Evolutionary conservation across 192 early-diverging fungal genomes (phyloP), one percentile per base, ranked within the genome.

Genomic region (Rhizophagus prolifer): DNA sequence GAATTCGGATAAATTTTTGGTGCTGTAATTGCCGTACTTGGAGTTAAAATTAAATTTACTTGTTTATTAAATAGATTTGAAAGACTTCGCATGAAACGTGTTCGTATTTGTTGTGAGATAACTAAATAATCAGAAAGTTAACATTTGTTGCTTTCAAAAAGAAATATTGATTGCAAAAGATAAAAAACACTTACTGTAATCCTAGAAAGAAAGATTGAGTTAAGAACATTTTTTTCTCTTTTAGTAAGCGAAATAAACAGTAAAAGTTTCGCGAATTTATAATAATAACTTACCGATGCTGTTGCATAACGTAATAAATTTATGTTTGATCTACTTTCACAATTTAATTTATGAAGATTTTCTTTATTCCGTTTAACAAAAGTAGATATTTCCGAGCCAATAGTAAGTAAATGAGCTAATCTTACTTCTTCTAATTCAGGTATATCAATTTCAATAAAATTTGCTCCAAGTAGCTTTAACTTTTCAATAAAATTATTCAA

Each of bases 21-120:
- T 6, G 92, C 80, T 26, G 86, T 79, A 28, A 90, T 86, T 3
- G 81, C 89, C 16, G 86, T 87, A 0, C 89, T 77, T 1, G 92
- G 92, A 1, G 89, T 89, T 16, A 89, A 81, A 36, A 93, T 89
- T 41, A 91, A 75, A 76, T 93, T 88, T 9, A 92, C 82, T 1
- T 81, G 60, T 4, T 79, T 71, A 30, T 81, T 70, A 72, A 92
- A 93, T 7, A 91, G 26, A 0, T 78, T 47, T n/a, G 80, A 72
- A 3, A 92, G 58, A 64, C 83, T 74, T 7, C 83, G 81, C 81
- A 92, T 93, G 16, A 79, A 85, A 13, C 81, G 79, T 2, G 89
- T 90, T 5, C 85, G 81, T 3, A 89, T 65, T 25, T 86, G 85
- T 72, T 85, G 84, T 0, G 90, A 84, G 10, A 78, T 70, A 23